A percentile compares a stretch with the other conserved stretches of the same genome.
phyloP scores from a whole-genome alignment of 2,329 filamentous ascomycete species.

The Lomentospora prolificans region DNA sequence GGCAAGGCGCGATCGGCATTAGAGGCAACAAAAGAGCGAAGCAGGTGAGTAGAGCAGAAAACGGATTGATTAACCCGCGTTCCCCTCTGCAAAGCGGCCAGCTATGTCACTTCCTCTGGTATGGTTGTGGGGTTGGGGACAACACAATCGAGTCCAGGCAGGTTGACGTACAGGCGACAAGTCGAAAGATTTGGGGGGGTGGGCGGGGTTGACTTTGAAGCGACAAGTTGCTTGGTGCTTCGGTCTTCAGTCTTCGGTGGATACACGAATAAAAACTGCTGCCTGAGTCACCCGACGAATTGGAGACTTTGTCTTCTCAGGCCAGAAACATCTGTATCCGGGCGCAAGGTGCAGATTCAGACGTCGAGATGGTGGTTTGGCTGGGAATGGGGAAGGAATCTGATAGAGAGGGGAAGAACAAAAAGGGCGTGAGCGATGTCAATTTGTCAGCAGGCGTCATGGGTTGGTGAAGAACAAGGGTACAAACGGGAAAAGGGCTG shows the following conservation, averaged over 20 bases:
- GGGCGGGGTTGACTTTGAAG: background rate
- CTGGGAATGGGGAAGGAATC: slow-evolving; percentile 8
- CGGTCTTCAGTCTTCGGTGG: background rate
- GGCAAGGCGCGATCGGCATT: background rate
- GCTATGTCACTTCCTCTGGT: too few relatives aligned
- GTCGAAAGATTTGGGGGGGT: background rate
- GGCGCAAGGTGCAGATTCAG: background rate
- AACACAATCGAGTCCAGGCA: slow-evolving; percentile 1
- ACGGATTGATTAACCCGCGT: background rate
- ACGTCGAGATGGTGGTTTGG: slow-evolving; percentile 5
- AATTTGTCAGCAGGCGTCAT: slow-evolving; percentile 14
- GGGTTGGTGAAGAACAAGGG: background rate
- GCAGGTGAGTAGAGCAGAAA: background rate
- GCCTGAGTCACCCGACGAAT: slow-evolving; percentile 8
- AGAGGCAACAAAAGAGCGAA: slow-evolving; percentile 1
- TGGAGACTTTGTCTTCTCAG: too few relatives aligned
- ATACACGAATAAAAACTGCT: background rate
- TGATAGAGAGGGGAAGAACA: slow-evolving; percentile 11
- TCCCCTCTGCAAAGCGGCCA: background rate
- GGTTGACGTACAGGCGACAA: background rate
- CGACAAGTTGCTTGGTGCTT: too few relatives aligned
- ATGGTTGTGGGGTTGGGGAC: background rate
- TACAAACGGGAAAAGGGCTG: background rate
- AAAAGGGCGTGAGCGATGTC: slow-evolving; percentile 10
- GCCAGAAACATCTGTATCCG: background rate